Conservation (phyloP, 345 rosid genomes). For the Lepidium africanum region DNA sequence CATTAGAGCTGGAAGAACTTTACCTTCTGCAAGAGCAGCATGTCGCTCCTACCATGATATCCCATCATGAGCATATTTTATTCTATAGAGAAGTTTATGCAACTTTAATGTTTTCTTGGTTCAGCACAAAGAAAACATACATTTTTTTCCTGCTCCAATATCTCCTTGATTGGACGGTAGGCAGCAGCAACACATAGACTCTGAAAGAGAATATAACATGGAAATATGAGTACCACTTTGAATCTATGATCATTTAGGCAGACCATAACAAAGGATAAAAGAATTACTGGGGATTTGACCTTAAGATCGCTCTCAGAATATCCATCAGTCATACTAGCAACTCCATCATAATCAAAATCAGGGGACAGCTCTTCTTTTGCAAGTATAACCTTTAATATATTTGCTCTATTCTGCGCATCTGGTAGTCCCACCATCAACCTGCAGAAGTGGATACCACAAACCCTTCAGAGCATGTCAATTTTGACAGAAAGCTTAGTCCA, state of each 20-base stretch:
- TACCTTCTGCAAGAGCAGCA: slow-evolving; percentile 68
- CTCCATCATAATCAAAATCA: slow-evolving; percentile 57
- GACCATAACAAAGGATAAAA: neutral
- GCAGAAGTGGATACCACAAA: slow-evolving; percentile 13
- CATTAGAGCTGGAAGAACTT: slow-evolving; percentile 61
- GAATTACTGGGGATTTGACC: slow-evolving; percentile 31
- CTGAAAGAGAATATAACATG: neutral
- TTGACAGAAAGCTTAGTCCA: neutral
- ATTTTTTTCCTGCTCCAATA: slow-evolving; percentile 72
- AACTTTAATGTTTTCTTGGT: neutral
- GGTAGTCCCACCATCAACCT: slow-evolving; percentile 91
- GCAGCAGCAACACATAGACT: slow-evolving; percentile 76
- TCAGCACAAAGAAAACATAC: slow-evolving; percentile 28
- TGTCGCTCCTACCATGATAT: slow-evolving; percentile 48
- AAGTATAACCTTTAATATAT: slow-evolving; percentile 67
- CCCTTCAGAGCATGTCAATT: neutral
- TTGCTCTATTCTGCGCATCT: slow-evolving; percentile 75
- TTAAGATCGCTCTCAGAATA: slow-evolving; percentile 94
- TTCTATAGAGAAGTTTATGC: neutral
- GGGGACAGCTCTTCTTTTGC: slow-evolving; percentile 76
- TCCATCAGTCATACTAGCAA: slow-evolving; percentile 80
- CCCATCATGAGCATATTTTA: neutral
- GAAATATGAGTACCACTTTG: neutral
- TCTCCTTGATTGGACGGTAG: slow-evolving; percentile 78
- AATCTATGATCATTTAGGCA: neutral